Evolutionary conservation across 495 filamentous ascomycete genomes (phyloP), one percentile per base, ranked within the genome.

Genomic region (Penicillium ucsense): DNA sequence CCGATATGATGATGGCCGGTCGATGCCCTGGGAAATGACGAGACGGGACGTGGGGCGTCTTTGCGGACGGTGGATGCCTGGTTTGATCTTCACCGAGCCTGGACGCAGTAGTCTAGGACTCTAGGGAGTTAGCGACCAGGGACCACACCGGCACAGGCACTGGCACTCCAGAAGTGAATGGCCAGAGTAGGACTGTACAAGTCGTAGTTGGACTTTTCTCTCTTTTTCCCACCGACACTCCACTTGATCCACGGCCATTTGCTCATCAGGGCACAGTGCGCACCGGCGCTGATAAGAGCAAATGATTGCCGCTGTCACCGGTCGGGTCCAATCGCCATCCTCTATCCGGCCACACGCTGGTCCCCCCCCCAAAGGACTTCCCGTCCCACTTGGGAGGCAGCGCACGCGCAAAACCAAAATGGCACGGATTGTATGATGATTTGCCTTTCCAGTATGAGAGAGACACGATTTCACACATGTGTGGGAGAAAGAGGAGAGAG

Each of bases 261-360:
- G 48, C 47, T 42, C 51, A 38, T n/a, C 36, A 8, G 38, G 5
- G 31, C 40, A n/a, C 41, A 43, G 31, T 41, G 39, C 29, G 31
- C 37, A 3, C n/a, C 3, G 29, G 36, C 45, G 37, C 36, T 54
- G 55, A 61, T 61, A 61, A 61, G 55, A 56, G 49, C 30, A 49
- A 54, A 46, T 56, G 55, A 59, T 61, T 56, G 46, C 45, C 58
- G 55, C 58, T 61, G 58, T 59, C 58, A 61, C 52, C 51, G 44
- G 33, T 33, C 34, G 34, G 45, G 40, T 46, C 55, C 59, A 61
- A 61, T 61, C 47, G 44, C 31, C 29, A 41, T 51, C 40, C 41
- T 47, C 56, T 56, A 59, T 53, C 56, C 54, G 59, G 59, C 53
- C 53, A 61, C 55, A 53, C 46, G 39, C 12, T 28, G 4, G 7